Percentiles rank a stretch among this genome's conserved stretches.
phyloP scores from a whole-genome alignment of 2,329 filamentous ascomycete genomes.

The Chlorencoelia australis region DNA sequence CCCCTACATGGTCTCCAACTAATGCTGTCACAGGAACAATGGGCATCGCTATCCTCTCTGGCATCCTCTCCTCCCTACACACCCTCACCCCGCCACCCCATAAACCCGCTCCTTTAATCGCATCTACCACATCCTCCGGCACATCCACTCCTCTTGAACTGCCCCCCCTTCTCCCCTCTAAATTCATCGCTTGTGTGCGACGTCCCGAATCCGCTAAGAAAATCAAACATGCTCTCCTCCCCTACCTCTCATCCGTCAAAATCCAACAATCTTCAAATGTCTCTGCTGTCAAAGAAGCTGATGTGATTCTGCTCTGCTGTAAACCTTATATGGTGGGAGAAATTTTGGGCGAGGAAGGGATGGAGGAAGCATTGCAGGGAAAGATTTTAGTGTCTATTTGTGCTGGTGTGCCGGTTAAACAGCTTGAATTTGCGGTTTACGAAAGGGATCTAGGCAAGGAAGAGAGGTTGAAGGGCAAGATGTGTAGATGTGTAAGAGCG shows the following conservation, averaged over 20 bases:
- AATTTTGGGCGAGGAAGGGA: constrained; percentile 56
- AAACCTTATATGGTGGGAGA: constrained; percentile 67
- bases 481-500: constrained; percentile 59
- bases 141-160: constrained; percentile 37
- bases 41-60: constrained; percentile 75
- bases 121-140: constrained; percentile 30
- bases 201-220: constrained; percentile 58
- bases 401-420: constrained; percentile 61
- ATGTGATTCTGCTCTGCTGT: constrained; percentile 69
- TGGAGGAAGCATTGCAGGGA: constrained; percentile 61
- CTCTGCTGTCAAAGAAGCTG: constrained; percentile 52
- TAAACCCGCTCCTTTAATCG: constrained; percentile 34
- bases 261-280: constrained; percentile 66
- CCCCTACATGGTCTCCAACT: too few species aligned
- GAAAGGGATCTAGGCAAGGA: too few species aligned
- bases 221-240: constrained; percentile 54
- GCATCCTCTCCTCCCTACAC: constrained; percentile 60
- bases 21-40: constrained; percentile 73
- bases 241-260: constrained; percentile 51
- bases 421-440: constrained; percentile 58
- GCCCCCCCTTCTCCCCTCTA: constrained; percentile 53
- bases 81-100: constrained; percentile 31
- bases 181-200: constrained; percentile 74
- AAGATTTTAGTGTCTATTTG: constrained; percentile 78
- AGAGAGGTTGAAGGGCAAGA: too few species aligned